Conservation (phyloP, 371 early-diverging fungal genomes). For the Mucor saturninus region DNA sequence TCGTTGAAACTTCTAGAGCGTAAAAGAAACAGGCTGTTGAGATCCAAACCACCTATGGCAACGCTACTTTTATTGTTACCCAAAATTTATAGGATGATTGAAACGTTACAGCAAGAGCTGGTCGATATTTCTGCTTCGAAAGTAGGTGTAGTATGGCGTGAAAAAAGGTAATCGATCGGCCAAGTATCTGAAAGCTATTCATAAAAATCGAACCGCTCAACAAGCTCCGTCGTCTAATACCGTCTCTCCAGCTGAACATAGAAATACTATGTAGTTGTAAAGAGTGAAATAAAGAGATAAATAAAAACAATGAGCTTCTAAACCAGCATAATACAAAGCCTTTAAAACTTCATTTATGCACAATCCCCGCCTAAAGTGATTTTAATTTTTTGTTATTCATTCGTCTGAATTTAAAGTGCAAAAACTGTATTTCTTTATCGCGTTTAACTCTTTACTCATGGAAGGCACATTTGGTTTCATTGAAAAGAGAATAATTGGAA, state of each 20-base stretch:
- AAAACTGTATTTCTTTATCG: too few species aligned
- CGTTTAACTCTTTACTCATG: constrained; percentile 1
- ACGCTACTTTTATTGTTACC: background rate
- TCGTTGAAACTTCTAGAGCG: background rate
- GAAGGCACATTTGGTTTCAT: constrained; percentile 43
- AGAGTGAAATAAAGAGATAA: too few species aligned
- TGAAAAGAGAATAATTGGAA: constrained; percentile 22
- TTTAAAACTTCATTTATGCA: too few species aligned
- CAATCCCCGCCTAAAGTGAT: too few species aligned
- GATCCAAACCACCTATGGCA: background rate
- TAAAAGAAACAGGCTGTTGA: constrained; percentile 3
- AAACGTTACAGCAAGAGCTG: background rate
- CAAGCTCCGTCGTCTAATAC: background rate
- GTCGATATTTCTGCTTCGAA: background rate
- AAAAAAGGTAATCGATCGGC: constrained; percentile 5
- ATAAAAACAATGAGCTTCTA: too few species aligned
- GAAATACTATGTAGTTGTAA: too few species aligned
- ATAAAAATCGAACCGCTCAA: background rate
- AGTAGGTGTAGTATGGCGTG: constrained; percentile 5
- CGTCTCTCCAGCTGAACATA: too few species aligned
- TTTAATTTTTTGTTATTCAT: too few species aligned
- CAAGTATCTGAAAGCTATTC: background rate
- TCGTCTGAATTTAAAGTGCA: too few species aligned
- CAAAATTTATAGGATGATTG: background rate
- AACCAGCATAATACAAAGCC: too few species aligned